phyloP scores from a whole-genome alignment of 768 basidiomycete species.

The Lentinula sp. region DNA sequence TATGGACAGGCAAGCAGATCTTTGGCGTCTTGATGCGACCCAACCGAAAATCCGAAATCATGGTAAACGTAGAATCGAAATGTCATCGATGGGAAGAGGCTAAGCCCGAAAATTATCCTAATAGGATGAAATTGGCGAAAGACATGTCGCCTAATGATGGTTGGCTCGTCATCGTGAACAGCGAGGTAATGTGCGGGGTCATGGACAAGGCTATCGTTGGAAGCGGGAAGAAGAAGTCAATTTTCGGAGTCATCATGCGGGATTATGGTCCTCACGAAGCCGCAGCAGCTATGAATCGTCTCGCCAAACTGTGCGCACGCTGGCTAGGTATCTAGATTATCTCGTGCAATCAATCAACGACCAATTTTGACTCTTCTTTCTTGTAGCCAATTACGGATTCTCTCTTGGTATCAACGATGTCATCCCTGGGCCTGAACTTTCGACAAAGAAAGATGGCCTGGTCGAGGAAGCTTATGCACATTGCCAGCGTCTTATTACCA shows the following conservation, averaged over 20 bases:
- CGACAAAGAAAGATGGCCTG: constrained; percentile 73
- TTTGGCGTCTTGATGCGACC: constrained; percentile 97
- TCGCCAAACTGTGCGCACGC: constrained; percentile 93
- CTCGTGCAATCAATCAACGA: neutral
- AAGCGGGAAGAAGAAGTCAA: constrained; percentile 98
- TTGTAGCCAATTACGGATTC: constrained; percentile 91
- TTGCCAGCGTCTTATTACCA: constrained; percentile 81
- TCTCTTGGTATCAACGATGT: constrained; percentile 99
- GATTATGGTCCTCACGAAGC: constrained; percentile 97
- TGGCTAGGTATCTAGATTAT: constrained; percentile 74
- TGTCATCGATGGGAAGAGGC: constrained; percentile 88
- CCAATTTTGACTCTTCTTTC: neutral
- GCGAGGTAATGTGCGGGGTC: constrained; percentile 98
- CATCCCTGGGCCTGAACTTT: constrained; percentile 86
- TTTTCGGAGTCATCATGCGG: constrained; percentile 95
- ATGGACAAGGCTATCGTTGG: constrained; percentile 99
- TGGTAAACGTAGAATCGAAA: constrained; percentile 94
- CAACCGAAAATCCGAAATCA: constrained; percentile 72
- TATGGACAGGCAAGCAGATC: constrained; percentile 99
- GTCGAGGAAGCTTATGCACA: constrained; percentile 86
- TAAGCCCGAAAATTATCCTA: constrained; percentile 52
- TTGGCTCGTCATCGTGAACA: constrained; percentile 94
- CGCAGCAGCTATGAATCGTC: constrained; percentile 89
- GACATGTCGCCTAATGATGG: constrained; percentile 97
- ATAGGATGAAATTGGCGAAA: constrained; percentile 53